Conservation (phyloP, 148 eudicot species). For the Silene conica region DNA sequence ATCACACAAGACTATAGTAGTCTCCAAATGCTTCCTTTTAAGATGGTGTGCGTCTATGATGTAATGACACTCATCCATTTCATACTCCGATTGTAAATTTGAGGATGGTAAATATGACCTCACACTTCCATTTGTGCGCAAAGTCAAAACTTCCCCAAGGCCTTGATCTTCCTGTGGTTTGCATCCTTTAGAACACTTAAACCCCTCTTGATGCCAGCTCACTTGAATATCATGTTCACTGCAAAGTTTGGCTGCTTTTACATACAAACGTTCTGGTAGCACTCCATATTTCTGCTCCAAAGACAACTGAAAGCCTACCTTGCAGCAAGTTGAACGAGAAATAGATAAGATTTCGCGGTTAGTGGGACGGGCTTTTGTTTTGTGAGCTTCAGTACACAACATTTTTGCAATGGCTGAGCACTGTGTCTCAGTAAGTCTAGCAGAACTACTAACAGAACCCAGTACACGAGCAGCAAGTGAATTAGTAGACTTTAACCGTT, state of each 20-base stretch:
- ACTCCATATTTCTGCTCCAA: conserved; percentile 75
- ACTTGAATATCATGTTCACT: conserved; percentile 66
- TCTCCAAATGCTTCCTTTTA: conserved; percentile 44
- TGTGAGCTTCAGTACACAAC: conserved; percentile 60
- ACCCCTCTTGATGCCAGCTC: conserved; percentile 81
- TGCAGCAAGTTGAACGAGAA: conserved; percentile 80
- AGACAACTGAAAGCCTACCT: conserved; percentile 48
- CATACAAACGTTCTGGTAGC: conserved; percentile 76
- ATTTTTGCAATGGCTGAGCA: conserved; percentile 75
- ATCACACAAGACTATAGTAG: conserved; percentile 66
- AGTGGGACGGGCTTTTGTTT: conserved; percentile 72
- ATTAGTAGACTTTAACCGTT: conserved; percentile 53
- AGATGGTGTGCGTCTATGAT: conserved; percentile 59
- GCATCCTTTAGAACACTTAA: conserved; percentile 71
- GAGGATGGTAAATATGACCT: conserved; percentile 21
- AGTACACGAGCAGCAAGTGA: conserved; percentile 35
- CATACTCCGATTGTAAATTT: conserved; percentile 40
- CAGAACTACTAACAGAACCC: conserved; percentile 41
- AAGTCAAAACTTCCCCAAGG: conserved; percentile 28
- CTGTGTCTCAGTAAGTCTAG: conserved; percentile 64
- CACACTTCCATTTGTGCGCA: conserved; percentile 26
- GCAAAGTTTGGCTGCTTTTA: conserved; percentile 91
- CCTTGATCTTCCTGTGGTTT: conserved; percentile 30
- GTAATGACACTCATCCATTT: conserved; percentile 88
- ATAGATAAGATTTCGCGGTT: conserved; percentile 63